Base-by-base conservation (phyloP, 192 early-diverging fungal genomes). In the Backusella westeae region DNA sequence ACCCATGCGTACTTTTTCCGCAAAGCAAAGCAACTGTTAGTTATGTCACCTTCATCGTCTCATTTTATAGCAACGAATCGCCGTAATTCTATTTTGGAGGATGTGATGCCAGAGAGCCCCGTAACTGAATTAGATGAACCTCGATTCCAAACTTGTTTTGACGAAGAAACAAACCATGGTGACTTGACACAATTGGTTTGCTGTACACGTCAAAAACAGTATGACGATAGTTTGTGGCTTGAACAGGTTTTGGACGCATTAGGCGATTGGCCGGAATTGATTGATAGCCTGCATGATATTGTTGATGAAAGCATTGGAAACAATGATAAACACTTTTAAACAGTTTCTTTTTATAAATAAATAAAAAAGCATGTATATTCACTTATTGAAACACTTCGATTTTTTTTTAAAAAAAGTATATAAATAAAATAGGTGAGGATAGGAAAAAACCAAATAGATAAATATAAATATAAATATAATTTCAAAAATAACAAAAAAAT, bases 201-300 rank as follows among this genome's bases (percentile, higher is more conserved):
- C 38, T 67, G 59, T n/a, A 36, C 80, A 21, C 34, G 80, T 44
- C 42, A 56, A 17, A 68, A 77, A 6, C 73, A 79, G 36, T 73
- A 73, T 21, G 38, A 72, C 71, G 83, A 84, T 67, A 26, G 41
- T 34, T 67, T 46, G 35, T 84, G 83, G 83, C 44, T 82, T 52
- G 66, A 67, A 3, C 42, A 46, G 12, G 65, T 84, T 38, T 67
- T 70, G 36, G 78, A 79, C 5, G 34, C 34, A 29, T 63, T 82
- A 4, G 71, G 76, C 34, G 63, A 63, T 39, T 84, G 77, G 74
- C 83, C 81, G 0, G 59, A 74, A 35, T 36, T 82, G 23, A 17
- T 82, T 15, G 66, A 67, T 36, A 53, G 79, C 14, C 66, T 84
- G 15, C 39, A 59, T 34, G 80, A 81, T 34, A 84, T 82, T 23